phyloP scores from a whole-genome alignment of 345 rosid species.

The Stellera chamaejasme region DNA sequence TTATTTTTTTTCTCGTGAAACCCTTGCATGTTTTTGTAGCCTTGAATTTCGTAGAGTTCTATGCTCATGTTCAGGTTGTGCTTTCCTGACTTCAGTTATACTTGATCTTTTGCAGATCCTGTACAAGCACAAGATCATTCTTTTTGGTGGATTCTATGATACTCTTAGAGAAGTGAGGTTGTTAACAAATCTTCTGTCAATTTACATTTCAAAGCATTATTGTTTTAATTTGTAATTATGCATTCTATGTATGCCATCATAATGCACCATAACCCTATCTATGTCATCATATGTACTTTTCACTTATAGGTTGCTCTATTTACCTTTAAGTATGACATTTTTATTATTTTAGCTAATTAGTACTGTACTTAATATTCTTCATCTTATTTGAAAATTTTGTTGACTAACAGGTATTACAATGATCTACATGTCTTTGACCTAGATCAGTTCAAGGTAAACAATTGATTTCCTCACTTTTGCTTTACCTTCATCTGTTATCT shows the following conservation, averaged over 20 bases:
- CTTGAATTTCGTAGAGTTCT: not conserved
- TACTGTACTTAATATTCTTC: too few species aligned
- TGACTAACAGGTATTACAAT: conserved; percentile 64
- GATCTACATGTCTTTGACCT: conserved; percentile 81
- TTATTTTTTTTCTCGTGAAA: not conserved
- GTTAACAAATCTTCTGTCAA: conserved; percentile 22
- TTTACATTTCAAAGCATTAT: too few species aligned
- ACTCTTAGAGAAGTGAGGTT: conserved; percentile 99
- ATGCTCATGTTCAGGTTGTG: not conserved
- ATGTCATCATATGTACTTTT: too few species aligned
- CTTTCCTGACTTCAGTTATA: not conserved
- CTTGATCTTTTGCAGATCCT: conserved; percentile 53
- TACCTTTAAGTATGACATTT: too few species aligned
- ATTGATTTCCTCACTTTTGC: conserved; percentile 4
- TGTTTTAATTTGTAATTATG: too few species aligned
- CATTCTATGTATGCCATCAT: too few species aligned
- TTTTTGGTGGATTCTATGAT: conserved; percentile 97
- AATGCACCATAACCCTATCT: too few species aligned
- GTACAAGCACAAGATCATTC: conserved; percentile 86
- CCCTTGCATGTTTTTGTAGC: not conserved
- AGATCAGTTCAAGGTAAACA: conserved; percentile 79
- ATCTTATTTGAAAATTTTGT: not conserved
- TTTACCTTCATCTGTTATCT: not conserved
- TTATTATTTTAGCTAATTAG: too few species aligned
- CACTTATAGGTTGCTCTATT: too few species aligned